Base-by-base conservation (phyloP, 495 filamentous ascomycete species). In the Penicillium mononematosum region DNA sequence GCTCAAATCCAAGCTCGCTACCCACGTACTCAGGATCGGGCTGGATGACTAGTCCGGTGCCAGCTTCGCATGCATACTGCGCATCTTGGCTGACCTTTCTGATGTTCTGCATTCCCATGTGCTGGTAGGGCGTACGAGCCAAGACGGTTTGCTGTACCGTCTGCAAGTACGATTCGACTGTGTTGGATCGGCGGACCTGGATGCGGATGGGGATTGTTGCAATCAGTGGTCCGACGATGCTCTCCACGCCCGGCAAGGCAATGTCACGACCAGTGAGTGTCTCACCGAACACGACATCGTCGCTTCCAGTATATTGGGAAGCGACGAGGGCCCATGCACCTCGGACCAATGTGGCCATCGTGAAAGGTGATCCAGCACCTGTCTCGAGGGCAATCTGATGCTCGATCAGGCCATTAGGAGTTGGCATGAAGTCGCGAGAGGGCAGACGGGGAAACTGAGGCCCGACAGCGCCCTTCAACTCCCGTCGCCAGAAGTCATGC, bases 51-150 rank as follows among this genome's bases (percentile, higher is more conserved):
- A 87, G 67, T 9, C 85, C 70, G 49, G 78, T 87, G n/a, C 79
- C 75, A 45, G 87, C 78, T 53, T 87, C 85, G 53, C 85, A 88
- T 14, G 87, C 87, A 58, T 82, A 73, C 34, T 81, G 75, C 5
- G 87, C 81, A 59, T 89, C 86, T 0, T 72, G 61, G 61, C 81
- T 83, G 36, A 89, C 73, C 20, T 77, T 75, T 54, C 82, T 75
- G 56, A 91, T 91, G 50, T 87, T 79, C 66, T 88, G 84, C 66
- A 91, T 75, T 7, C 88, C 88, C 63, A 82, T 77, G 46, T 89
- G 85, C 67, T 91, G 81, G 63, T 85, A 83, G 0, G 83, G 76
- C 5, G 84, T 82, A 1, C 80, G 78, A 1, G 72, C 71, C 19
- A 83, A 65, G 22, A 79, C 74, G 14, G 77, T 69, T 38, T 81